Conservation (phyloP, 2,329 filamentous ascomycete genomes). For the Xylariaceae sp. region DNA sequence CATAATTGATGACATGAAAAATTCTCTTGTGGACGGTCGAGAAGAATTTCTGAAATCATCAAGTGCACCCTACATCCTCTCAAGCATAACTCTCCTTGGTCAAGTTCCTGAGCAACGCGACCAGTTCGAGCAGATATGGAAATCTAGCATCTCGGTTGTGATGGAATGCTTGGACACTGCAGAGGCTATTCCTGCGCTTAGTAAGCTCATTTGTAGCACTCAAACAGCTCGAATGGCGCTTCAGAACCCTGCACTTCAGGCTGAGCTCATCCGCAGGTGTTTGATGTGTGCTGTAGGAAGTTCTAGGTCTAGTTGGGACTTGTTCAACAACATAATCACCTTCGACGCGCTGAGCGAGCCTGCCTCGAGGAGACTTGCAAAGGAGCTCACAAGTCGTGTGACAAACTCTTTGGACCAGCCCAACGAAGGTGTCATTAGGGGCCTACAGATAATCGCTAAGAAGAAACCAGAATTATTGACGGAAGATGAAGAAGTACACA, state of each 20-base stretch:
- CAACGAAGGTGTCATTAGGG: conserved; percentile 46
- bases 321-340: conserved; percentile 57
- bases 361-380: conserved; percentile 44
- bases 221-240: conserved; percentile 49
- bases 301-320: conserved; percentile 46
- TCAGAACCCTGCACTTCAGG: conserved; percentile 52
- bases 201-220: conserved; percentile 55
- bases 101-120: conserved; percentile 47
- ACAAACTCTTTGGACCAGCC: conserved; percentile 34
- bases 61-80: conserved; percentile 70
- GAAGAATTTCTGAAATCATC: conserved; percentile 69
- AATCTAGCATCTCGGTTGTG: conserved; percentile 50
- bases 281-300: conserved; percentile 47
- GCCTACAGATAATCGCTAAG: conserved; percentile 56
- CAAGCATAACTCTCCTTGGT: conserved; percentile 66
- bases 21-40: conserved; percentile 63
- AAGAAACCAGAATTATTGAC: conserved; percentile 54
- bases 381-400: conserved; percentile 40
- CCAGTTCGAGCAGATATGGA: conserved; percentile 54
- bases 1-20: conserved; percentile 53
- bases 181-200: conserved; percentile 46
- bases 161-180: conserved; percentile 44
- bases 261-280: conserved; percentile 51
- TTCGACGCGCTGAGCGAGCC: conserved; percentile 50
- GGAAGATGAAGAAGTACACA: conserved; percentile 53